Base-by-base conservation (phyloP, 2,329 filamentous ascomycete genomes). In the Helicocarpus griseus region DNA sequence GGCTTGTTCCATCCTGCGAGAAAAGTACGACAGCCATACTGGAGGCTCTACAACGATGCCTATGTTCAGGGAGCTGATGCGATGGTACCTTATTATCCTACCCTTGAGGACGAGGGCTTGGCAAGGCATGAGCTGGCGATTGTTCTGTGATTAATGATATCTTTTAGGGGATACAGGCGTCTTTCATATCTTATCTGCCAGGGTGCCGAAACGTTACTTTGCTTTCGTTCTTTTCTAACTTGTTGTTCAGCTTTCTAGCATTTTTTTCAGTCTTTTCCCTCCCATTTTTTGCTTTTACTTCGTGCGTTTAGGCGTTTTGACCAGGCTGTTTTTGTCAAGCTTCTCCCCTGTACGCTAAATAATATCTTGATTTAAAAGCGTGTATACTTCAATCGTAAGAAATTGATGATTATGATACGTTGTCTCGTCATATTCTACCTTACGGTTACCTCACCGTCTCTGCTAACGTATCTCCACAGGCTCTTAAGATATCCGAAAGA, bases 81-180 rank as follows among this genome's bases (percentile, higher is more conserved):
- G 26, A 94, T 98, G 83, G 87, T 98, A 51, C 94, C 93, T 2
- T 96, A 95, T 64, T 98, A 96, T 66, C 93, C 91, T 1, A 85
- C 86, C 57, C 71, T 96, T 57, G 86, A 87, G 51, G 88, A 93
- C 55, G 87, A 93, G 57, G 82, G 82, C 53, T 73, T 91, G 62
- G 83, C 87, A 61, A 78, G 90, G 63, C 81, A 85, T 39, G 90
- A 96, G 72, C 68, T 96, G 68, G 83, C 82, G 8, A 91, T 95
- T 69, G 79, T 95, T 60, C 75, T 95, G 67, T 95, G 77, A 77
- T 47, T 47, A 6, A 29, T 36, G 31, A 47, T 24, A 26, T 5
- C 7, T 7, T 36, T 29, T 47, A 17, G 22, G 21, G 24, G 24
- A 21, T 24, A 21, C 29, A 33, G 28, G 29, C 29, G 8, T 33